Base-by-base conservation (phyloP, 169 alveolate species). In the Eimeria zaria region DNA sequence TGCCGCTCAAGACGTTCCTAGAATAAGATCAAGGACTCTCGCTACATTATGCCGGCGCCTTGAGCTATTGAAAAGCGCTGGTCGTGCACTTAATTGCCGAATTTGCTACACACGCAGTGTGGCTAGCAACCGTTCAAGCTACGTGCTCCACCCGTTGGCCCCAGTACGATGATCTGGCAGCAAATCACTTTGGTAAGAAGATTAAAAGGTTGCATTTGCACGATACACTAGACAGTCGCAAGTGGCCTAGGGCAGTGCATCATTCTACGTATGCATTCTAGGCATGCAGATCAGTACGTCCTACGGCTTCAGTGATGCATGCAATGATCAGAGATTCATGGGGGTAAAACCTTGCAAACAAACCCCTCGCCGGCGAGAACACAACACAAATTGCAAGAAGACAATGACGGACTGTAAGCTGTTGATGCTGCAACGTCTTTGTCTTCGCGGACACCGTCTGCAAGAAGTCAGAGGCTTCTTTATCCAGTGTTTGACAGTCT, bases 401-500 rank as follows among this genome's bases (percentile, higher is more conserved):
- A 14, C 46, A 7, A 69, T 24, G 48, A 69, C 78, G 78, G 78
- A 69, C 78, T 22, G 78, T 24, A 69, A 69, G 78, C 78, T 69
- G 78, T 30, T 33, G 78, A 9, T 69, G 48, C 2, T 69, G 48
- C 8, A 69, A 69, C 44, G 78, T 33, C 33, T 69, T 33, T 53
- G 90, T 24, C 62, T n/a, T 48, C 1, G 90, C 71, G 11, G 73
- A 71, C 4, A 81, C 71, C 27, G 71, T 55, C 69, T 81, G 73
- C 71, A 81, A 27, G 33, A 48, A 51, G 33, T 9, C 48, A 24
- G 73, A 51, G 30, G 53, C 48, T 22, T 81, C 90, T 33, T 8
- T 51, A 9, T 81, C 90, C 44, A 81, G 90, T 51, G 90, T 55
- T 24, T 81, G 71, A 33, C 90, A 48, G 48, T 73, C 90, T 81